Evolutionary conservation across 2,329 filamentous ascomycete genomes (phyloP), one percentile per base, ranked within the genome.

Genomic region (Phaeosphaeria sp.): DNA sequence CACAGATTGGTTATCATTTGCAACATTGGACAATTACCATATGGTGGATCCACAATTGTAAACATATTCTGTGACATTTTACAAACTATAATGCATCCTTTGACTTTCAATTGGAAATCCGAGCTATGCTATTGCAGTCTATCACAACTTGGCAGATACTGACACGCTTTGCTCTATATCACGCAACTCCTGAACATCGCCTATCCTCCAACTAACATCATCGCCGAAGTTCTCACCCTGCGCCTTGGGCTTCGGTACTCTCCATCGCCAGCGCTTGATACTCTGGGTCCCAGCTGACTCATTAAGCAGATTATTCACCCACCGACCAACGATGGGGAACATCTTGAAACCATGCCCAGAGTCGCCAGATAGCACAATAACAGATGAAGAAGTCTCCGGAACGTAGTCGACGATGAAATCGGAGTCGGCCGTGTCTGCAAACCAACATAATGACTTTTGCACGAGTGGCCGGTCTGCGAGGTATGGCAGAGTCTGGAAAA

Each of bases 291-390:
- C 74, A 1, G 78, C 73, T 21, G 60, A 43, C 36, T 64, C 57
- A 20, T 79, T 75, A 0, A 88, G 50, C 5, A 87, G 63, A 11
- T 81, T 76, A 44, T 72, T 77, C 1, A 87, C 80, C 83, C 71
- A 88, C n/a, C 75, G 69, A 0, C 86, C 86, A n/a, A 86, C 76
- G 22, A 87, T 79, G 0, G 85, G 86, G 49, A 88, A 79, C 83
- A 88, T 86, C 73, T 88, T 88, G 71, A 87, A 87, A 0, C 82
- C 84, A 65, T 89, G 86, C 0, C 86, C 86, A 1, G 85, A 88
- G 64, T 88, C 86, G 0, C 86, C 86, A 0, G 83, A 82, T 0
- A 84, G 60, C 0, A 87, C 67, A 2, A 88, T 71, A 2, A 88
- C 76, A 0, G 79, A 81, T 1, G 75, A 73, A 1, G 72, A 69